Evolutionary conservation across 1,284 basidiomycete genomes (phyloP).

Genomic region (Boletus semigastroideus): DNA sequence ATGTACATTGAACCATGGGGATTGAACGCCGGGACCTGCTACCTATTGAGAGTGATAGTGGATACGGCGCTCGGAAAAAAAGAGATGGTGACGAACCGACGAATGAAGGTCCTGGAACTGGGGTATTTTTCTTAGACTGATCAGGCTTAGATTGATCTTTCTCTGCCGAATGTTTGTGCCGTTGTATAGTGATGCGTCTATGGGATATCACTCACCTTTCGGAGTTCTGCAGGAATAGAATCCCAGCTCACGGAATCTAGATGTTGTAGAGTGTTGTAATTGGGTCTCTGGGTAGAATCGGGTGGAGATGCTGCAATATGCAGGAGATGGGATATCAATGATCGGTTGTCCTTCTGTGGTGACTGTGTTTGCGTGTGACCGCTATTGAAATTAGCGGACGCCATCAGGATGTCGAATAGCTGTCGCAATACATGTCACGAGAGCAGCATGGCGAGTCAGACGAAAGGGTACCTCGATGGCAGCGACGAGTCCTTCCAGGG

Average conservation of each 20-base stretch:
- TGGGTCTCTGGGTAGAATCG: conserved; percentile 53
- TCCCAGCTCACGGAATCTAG: conserved; percentile 67
- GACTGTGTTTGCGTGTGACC: conserved; percentile 18
- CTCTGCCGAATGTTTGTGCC: conserved; percentile 40
- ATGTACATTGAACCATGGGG: conserved; percentile 57
- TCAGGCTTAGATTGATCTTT: conserved; percentile 57
- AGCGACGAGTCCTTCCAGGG: conserved; percentile 68
- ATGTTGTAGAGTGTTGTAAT: conserved; percentile 49
- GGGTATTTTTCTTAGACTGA: conserved; percentile 47
- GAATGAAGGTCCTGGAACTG: conserved; percentile 53
- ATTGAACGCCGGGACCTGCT: conserved; percentile 36
- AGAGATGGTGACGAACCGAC: conserved; percentile 39
- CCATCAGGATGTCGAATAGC: conserved; percentile 35
- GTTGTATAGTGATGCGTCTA: background rate
- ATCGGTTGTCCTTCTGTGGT: conserved; percentile 33
- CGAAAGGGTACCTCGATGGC: conserved; percentile 58
- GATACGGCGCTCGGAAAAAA: background rate
- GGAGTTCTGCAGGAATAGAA: conserved; percentile 59
- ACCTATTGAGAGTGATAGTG: conserved; percentile 30
- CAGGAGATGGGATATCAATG: conserved; percentile 50
- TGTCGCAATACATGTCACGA: conserved; percentile 5
- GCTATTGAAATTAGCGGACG: conserved; percentile 14
- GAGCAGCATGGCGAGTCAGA: background rate
- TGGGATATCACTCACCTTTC: conserved; percentile 41
- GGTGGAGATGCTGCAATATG: conserved; percentile 61